Percentiles rank a stretch among this genome's conserved stretches.
These are phyloP conservation scores for Diplodia scrobiculata DNA, from an alignment of 2,329 filamentous ascomycete species.

Conservation along the genomic window DNA sequence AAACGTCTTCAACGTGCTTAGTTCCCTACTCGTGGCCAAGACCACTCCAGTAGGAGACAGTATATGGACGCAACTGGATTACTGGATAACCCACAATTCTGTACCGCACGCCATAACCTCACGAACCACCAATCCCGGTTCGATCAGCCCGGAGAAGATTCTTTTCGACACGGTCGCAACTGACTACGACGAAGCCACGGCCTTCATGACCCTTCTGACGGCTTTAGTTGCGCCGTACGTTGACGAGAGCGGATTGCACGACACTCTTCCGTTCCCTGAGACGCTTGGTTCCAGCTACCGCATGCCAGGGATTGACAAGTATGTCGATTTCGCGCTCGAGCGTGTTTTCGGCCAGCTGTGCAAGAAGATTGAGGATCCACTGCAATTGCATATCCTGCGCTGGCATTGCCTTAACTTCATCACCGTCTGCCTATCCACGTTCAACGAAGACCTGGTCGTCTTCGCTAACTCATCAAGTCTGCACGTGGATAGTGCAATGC, in stretches of 20 bases:
- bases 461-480: constrained; percentile 79
- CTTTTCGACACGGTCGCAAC: constrained; percentile 24
- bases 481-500: constrained; percentile 72
- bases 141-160: constrained; percentile 6
- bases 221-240: constrained; percentile 68
- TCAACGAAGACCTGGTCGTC: constrained; percentile 91
- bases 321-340: constrained; percentile 87
- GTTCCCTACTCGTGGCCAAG: constrained; percentile 75
- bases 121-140: background rate
- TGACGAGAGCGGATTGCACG: constrained; percentile 64
- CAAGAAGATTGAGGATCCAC: constrained; percentile 47
- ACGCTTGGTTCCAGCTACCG: constrained; percentile 75
- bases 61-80: constrained; percentile 80
- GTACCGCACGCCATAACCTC: constrained; percentile 18
- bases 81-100: constrained; percentile 61
- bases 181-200: constrained; percentile 27
- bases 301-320: constrained; percentile 84
- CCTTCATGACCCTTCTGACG: constrained; percentile 74
- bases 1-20: constrained; percentile 77
- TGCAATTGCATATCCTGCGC: constrained; percentile 72
- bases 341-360: constrained; percentile 63
- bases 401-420: constrained; percentile 84
- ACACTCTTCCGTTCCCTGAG: constrained; percentile 84
- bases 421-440: constrained; percentile 73
- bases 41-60: constrained; percentile 65